These are phyloP conservation scores for Coniochaeta sp. DNA, from an alignment of 2,329 filamentous ascomycete genomes.

Conservation along the genomic window DNA sequence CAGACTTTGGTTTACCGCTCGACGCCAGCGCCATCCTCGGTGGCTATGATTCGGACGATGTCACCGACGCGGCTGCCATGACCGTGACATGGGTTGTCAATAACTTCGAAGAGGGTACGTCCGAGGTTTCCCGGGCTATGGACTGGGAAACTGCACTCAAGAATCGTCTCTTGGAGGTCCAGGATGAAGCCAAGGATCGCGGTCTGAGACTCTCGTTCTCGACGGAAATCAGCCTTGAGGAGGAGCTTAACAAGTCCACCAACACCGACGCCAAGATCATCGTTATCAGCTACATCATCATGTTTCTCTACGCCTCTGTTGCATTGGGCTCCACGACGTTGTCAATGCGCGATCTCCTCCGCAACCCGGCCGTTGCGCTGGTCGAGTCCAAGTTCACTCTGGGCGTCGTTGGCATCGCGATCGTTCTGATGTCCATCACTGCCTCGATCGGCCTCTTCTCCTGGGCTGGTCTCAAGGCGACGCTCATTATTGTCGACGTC, in stretches of 20 bases:
- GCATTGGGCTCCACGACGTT: constrained; percentile 84
- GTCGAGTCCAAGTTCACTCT: constrained; percentile 97
- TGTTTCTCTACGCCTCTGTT: constrained; percentile 95
- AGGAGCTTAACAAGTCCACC: constrained; percentile 95
- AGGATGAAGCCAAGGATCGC: constrained; percentile 68
- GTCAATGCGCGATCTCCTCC: constrained; percentile 67
- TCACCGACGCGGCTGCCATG: constrained; percentile 69
- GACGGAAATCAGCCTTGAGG: constrained; percentile 88
- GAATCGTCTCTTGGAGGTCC: constrained; percentile 65
- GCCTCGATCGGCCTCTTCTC: constrained; percentile 94
- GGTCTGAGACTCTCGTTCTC: constrained; percentile 88
- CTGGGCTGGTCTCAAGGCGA: constrained; percentile 85
- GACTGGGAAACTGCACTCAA: constrained; percentile 84
- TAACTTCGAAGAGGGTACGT: constrained; percentile 70
- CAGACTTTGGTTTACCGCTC: constrained; percentile 82
- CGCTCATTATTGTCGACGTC: constrained; percentile 95
- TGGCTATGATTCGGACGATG: constrained; percentile 60
- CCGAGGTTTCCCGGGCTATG: constrained; percentile 65
- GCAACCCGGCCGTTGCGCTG: constrained; percentile 74
- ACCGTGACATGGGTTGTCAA: constrained; percentile 93
- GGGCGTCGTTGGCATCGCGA: constrained; percentile 88
- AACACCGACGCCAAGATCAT: constrained; percentile 98
- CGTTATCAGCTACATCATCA: constrained; percentile 92
- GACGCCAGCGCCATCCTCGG: constrained; percentile 81
- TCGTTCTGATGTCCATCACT: constrained; percentile 95